A percentile compares a stretch with the other conserved stretches of the same genome.
phyloP scores from a whole-genome alignment of 306 rosid genomes.

The Fragaria nilgerrensis region DNA sequence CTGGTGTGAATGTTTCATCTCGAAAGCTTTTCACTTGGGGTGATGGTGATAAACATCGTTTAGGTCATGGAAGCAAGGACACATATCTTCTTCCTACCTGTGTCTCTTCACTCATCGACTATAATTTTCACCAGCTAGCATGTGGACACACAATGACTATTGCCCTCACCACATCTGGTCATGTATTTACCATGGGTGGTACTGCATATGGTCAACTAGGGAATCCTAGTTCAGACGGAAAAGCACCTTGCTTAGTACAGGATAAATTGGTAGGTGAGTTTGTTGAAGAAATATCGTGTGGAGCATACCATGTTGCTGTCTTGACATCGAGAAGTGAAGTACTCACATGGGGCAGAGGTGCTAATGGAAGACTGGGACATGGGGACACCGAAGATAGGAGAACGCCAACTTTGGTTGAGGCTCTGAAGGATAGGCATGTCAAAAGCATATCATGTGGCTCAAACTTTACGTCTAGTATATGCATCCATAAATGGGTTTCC shows the following conservation, averaged over 20 bases:
- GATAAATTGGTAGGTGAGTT: slow-evolving; percentile 80
- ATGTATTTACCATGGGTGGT: slow-evolving; percentile 86
- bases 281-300: slow-evolving; percentile 91
- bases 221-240: slow-evolving; percentile 77
- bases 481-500: slow-evolving; percentile 91
- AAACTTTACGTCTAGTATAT: slow-evolving; percentile 72
- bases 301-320: slow-evolving; percentile 73
- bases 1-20: slow-evolving; percentile 45
- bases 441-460: slow-evolving; percentile 83
- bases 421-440: slow-evolving; percentile 78
- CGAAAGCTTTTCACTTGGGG: slow-evolving; percentile 92
- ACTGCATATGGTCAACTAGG: slow-evolving; percentile 80
- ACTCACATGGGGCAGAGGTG: slow-evolving; percentile 94
- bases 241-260: slow-evolving; percentile 67
- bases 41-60: slow-evolving; percentile 83
- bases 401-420: slow-evolving; percentile 78
- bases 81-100: slow-evolving; percentile 79
- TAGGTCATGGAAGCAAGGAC: slow-evolving; percentile 86
- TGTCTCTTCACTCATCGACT: slow-evolving; percentile 79
- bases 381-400: slow-evolving; percentile 70
- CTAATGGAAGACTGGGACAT: slow-evolving; percentile 93
- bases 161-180: slow-evolving; percentile 89
- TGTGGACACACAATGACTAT: slow-evolving; percentile 83
- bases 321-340: slow-evolving; percentile 93
- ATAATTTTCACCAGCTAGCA: slow-evolving; percentile 76